Percentiles rank a stretch among this genome's conserved stretches.
Conservation (phyloP, 2,329 filamentous ascomycete species). For the Arachnomyces sp. region DNA sequence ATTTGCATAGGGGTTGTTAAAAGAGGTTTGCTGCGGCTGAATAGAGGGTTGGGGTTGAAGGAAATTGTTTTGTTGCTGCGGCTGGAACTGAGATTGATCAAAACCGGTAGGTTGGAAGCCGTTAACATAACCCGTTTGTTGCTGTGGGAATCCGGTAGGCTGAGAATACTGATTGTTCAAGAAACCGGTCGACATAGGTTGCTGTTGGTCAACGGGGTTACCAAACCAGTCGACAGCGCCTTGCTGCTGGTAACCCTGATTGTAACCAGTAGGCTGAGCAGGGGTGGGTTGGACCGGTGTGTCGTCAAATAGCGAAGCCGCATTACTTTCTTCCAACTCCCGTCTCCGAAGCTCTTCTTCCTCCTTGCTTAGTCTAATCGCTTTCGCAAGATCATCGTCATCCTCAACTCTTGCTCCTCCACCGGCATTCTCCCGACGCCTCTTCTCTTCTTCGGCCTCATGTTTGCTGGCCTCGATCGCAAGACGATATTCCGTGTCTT, state of each 20-base stretch:
- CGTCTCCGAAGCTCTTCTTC: slow-evolving; percentile 75
- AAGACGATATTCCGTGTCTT: slow-evolving; percentile 82
- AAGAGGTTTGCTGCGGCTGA: slow-evolving; percentile 54
- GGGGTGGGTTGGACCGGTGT: slow-evolving; percentile 55
- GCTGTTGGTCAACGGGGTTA: slow-evolving; percentile 79
- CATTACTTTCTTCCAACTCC: slow-evolving; percentile 80
- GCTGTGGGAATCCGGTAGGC: slow-evolving; percentile 61
- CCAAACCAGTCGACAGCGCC: slow-evolving; percentile 95
- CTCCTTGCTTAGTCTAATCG: slow-evolving; percentile 90
- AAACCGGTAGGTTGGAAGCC: slow-evolving; percentile 66
- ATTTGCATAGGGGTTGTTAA: slow-evolving; percentile 52
- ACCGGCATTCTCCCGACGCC: slow-evolving; percentile 55
- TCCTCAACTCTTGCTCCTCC: slow-evolving; percentile 61
- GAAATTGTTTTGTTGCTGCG: slow-evolving; percentile 33
- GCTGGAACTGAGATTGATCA: slow-evolving; percentile 48
- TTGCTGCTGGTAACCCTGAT: slow-evolving; percentile 96
- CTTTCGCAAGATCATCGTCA: slow-evolving; percentile 77
- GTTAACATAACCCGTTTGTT: slow-evolving; percentile 60
- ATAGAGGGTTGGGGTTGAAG: slow-evolving; percentile 40
- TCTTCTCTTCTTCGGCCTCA: slow-evolving; percentile 81
- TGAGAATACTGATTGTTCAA: slow-evolving; percentile 65
- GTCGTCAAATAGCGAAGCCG: slow-evolving; percentile 82
- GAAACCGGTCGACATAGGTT: slow-evolving; percentile 60
- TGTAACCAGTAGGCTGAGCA: slow-evolving; percentile 79
- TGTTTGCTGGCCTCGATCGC: slow-evolving; percentile 92